A percentile compares a stretch with the other conserved stretches of the same genome.
These are phyloP conservation scores for Irpex rosettiformis DNA, from an alignment of 1,284 basidiomycete genomes.

Conservation along the genomic window DNA sequence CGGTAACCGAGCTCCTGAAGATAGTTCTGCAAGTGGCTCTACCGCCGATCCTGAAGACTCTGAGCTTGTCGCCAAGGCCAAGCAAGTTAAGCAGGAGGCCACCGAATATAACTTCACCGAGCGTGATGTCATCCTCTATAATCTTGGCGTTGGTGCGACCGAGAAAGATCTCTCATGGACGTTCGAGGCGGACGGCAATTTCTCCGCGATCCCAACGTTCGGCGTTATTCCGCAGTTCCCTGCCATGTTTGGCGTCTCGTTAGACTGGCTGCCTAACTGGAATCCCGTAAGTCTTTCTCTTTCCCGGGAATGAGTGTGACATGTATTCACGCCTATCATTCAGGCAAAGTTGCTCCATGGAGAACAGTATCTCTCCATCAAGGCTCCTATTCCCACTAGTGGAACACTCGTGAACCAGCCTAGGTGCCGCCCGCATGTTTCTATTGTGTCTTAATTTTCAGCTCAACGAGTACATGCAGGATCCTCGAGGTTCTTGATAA, in stretches of 20 bases:
- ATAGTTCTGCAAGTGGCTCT: slow-evolving; percentile 38
- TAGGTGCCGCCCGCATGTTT: slow-evolving; percentile 40
- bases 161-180: slow-evolving; percentile 91
- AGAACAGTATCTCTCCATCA: slow-evolving; percentile 93
- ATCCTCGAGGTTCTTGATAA: slow-evolving; percentile 83
- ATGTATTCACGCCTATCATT: slow-evolving; percentile 5
- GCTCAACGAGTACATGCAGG: slow-evolving; percentile 32
- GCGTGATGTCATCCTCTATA: slow-evolving; percentile 93
- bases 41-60: slow-evolving; percentile 86
- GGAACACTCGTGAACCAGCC: slow-evolving; percentile 81
- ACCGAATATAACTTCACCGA: slow-evolving; percentile 78
- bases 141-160: slow-evolving; percentile 93
- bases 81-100: slow-evolving; percentile 56
- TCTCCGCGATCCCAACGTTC: slow-evolving; percentile 88
- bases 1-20: slow-evolving; percentile 48
- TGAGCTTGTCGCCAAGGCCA: slow-evolving; percentile 79
- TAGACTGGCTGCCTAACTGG: slow-evolving; percentile 93
- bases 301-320: background rate
- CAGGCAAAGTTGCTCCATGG: slow-evolving; percentile 96
- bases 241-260: slow-evolving; percentile 56
- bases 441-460: background rate
- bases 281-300: slow-evolving; percentile 63
- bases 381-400: slow-evolving; percentile 83
- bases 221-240: slow-evolving; percentile 94
- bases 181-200: slow-evolving; percentile 88